Evolutionary conservation across 2,329 filamentous ascomycete genomes (phyloP), one percentile per base, ranked within the genome.

Genomic region (Penicillium sp.): DNA sequence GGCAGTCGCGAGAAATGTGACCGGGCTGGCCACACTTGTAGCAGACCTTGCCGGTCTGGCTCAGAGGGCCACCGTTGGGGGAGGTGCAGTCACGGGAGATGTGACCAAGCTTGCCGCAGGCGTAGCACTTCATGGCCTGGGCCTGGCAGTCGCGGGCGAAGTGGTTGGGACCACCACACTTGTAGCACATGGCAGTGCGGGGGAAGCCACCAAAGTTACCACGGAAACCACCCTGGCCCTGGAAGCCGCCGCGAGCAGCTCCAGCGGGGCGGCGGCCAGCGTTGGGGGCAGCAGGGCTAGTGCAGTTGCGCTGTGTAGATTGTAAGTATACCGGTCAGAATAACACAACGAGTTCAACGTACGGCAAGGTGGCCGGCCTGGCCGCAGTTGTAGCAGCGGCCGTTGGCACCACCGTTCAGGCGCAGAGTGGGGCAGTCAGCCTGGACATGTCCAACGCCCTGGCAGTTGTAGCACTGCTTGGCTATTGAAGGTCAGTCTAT

Each of bases 391-490:
- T 99, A 99, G 88, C 95, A 99, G 69, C 92, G 91, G 64, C 91
- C 92, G 75, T 89, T 88, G 39, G 39, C 39, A 23, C 39, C 79
- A 66, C 90, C 93, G 77, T 88, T 96, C 76, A 99, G 80, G 68
- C 95, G 92, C 64, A 99, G 86, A 62, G 95, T 98, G 71, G 95
- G 95, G 85, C 95, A 99, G 78, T 99, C 95, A 68, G 95, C 95
- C 83, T 99, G 95, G 71, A 99, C 95, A 76, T 99, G 95, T 67
- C 95, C 95, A 61, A 98, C 86, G 58, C 95, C 95, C 83, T 98
- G 95, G 85, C 95, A 99, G 82, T 98, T 95, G 78, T 99, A 99
- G 87, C 95, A 99, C 84, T 99, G 95, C 88, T 99, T 99, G 53
- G 92, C 92, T 88, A 70, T 21, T 23, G 19, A 14, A 49, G 31